Evolutionary conservation across 2,329 filamentous ascomycete species (phyloP).

Genomic region (Verticillium zaregamsianum): DNA sequence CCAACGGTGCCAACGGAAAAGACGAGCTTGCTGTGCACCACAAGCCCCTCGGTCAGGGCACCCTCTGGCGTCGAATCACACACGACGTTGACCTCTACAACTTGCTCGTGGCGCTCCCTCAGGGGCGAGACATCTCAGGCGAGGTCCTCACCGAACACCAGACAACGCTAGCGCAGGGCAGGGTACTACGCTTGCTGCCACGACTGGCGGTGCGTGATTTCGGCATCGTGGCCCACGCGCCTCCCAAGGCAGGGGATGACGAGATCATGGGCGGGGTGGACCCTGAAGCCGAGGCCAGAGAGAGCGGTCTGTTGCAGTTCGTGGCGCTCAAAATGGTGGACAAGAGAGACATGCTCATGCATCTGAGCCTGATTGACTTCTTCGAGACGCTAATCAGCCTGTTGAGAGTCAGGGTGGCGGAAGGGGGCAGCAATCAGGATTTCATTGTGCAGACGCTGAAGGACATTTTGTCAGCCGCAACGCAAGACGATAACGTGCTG

Average conservation of each 20-base stretch:
- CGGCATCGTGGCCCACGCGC: slow-evolving; percentile 29
- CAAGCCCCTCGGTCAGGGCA: slow-evolving; percentile 34
- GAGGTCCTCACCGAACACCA: slow-evolving; percentile 27
- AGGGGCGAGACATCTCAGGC: slow-evolving; percentile 21
- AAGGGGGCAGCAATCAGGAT: slow-evolving; percentile 23
- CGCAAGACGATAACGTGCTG: slow-evolving; percentile 32
- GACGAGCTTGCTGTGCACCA: slow-evolving; percentile 16
- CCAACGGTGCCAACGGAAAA: slow-evolving; percentile 26
- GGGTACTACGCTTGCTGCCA: slow-evolving; percentile 47
- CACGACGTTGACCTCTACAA: slow-evolving; percentile 38
- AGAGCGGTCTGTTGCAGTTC: slow-evolving; percentile 44
- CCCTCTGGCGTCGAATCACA: slow-evolving; percentile 51
- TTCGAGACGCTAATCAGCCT: slow-evolving; percentile 46
- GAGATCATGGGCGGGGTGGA: not conserved
- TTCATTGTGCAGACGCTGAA: slow-evolving; percentile 31
- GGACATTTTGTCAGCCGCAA: slow-evolving; percentile 34
- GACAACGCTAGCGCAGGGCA: slow-evolving; percentile 46
- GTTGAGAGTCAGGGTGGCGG: slow-evolving; percentile 25
- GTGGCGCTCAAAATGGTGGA: slow-evolving; percentile 49
- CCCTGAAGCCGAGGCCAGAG: slow-evolving; percentile 20
- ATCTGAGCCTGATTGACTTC: slow-evolving; percentile 47
- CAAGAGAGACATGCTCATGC: slow-evolving; percentile 43
- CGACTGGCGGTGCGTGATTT: slow-evolving; percentile 45
- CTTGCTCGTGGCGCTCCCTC: slow-evolving; percentile 37
- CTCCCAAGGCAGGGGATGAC: slow-evolving; percentile 17